A percentile compares a stretch with the other conserved stretches of the same genome.
Evolutionary conservation across 176 grass and related monocot genomes (phyloP).

Genomic region (Phoenix roebelenii): DNA sequence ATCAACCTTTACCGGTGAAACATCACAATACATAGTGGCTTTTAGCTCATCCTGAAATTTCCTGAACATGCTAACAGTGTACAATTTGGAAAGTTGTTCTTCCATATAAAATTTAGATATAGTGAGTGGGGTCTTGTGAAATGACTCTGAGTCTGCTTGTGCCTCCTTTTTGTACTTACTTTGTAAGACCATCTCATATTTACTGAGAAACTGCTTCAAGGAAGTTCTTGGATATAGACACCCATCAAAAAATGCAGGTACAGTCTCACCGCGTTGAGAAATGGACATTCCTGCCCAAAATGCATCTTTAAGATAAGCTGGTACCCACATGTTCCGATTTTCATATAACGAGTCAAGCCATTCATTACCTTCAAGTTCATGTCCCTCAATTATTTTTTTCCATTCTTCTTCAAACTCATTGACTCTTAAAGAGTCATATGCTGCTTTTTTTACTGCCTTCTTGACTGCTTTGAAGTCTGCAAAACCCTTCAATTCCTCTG

Average conservation of each 20-base stretch:
- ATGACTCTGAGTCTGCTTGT: constrained; percentile 84
- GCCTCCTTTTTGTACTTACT: constrained; percentile 88
- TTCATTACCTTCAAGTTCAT: constrained; percentile 67
- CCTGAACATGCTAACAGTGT: constrained; percentile 88
- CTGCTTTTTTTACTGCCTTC: constrained; percentile 56
- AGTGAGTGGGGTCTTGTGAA: constrained; percentile 66
- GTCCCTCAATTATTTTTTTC: constrained; percentile 60
- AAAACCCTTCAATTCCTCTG: constrained; percentile 65
- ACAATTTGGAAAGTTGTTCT: constrained; percentile 76
- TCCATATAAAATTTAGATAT: constrained; percentile 98
- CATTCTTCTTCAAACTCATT: constrained; percentile 71
- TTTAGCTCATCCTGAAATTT: constrained; percentile 96
- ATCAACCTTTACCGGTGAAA: constrained; percentile 53
- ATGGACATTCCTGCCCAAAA: constrained; percentile 74
- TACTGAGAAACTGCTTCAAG: constrained; percentile 86
- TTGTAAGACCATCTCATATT: constrained; percentile 79
- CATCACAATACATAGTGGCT: constrained; percentile 96
- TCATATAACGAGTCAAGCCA: constrained; percentile 77
- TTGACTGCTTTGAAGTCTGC: constrained; percentile 82
- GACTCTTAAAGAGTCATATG: constrained; percentile 55
- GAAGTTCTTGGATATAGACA: constrained; percentile 92
- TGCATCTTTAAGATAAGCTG: constrained; percentile 7
- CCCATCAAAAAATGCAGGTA: constrained; percentile 79
- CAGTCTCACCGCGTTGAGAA: constrained; percentile 44
- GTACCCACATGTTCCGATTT: constrained; percentile 65